A percentile compares a stretch with the other conserved stretches of the same genome.
phyloP scores from a whole-genome alignment of 1,284 basidiomycete species.

The Pterulicium gracile region DNA sequence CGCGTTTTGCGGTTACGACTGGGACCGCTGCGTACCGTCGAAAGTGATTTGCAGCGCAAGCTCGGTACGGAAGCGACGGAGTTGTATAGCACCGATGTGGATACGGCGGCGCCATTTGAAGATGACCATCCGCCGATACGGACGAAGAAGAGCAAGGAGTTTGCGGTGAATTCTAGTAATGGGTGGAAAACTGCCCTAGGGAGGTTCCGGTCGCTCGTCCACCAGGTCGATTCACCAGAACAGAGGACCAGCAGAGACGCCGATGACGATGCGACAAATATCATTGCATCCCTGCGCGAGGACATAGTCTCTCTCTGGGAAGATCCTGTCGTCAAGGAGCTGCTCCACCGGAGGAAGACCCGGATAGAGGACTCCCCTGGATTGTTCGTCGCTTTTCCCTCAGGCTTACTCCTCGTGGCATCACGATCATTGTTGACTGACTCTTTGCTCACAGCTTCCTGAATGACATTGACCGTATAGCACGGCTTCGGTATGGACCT shows the following conservation, averaged over 20 bases:
- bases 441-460: conserved; percentile 36
- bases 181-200: conserved; percentile 53
- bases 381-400: no score
- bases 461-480: conserved; percentile 54
- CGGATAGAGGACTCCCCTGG: conserved; percentile 55
- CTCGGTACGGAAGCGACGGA: conserved; percentile 49
- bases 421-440: conserved; percentile 3
- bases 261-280: conserved; percentile 42
- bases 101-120: conserved; percentile 27
- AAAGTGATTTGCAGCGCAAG: conserved; percentile 45
- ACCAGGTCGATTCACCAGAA: conserved; percentile 5
- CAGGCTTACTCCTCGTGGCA: background rate
- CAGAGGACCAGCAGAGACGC: conserved; percentile 23
- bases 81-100: conserved; percentile 24
- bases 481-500: conserved; percentile 45
- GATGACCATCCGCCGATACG: background rate
- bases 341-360: conserved; percentile 37
- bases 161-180: conserved; percentile 45
- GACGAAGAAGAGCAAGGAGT: conserved; percentile 22
- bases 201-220: conserved; percentile 24
- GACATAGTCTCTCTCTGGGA: conserved; percentile 60
- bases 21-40: conserved; percentile 43
- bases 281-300: conserved; percentile 47
- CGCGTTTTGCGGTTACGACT: conserved; percentile 46
- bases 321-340: conserved; percentile 43